A percentile compares a stretch with the other conserved stretches of the same genome.
These are phyloP conservation scores for Lentinula guzmanii DNA, from an alignment of 768 basidiomycete genomes.

Conservation along the genomic window DNA sequence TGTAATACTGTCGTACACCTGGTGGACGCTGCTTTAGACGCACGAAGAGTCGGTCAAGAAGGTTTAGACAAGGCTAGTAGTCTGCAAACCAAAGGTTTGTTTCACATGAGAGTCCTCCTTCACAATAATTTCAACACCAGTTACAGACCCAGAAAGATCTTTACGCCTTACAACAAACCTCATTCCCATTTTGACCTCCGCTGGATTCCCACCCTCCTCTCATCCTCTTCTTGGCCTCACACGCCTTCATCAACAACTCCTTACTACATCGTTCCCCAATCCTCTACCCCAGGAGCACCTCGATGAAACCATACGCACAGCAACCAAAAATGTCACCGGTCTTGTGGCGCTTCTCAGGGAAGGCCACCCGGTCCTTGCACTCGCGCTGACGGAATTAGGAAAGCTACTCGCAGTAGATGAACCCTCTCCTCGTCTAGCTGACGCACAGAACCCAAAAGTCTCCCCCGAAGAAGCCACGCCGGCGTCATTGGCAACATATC, in stretches of 20 bases:
- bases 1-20: conserved; percentile 47
- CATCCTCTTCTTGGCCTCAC: conserved; percentile 75
- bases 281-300: conserved; percentile 41
- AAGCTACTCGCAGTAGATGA: conserved; percentile 81
- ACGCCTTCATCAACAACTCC: conserved; percentile 66
- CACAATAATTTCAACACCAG: not conserved
- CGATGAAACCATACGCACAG: conserved; percentile 57
- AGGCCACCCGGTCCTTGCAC: conserved; percentile 74
- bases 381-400: conserved; percentile 74
- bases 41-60: conserved; percentile 64
- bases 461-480: no score
- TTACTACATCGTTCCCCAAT: conserved; percentile 44
- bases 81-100: conserved; percentile 54
- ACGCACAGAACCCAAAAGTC: conserved; percentile 4
- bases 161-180: conserved; percentile 58
- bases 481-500: conserved; percentile 32
- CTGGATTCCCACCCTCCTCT: conserved; percentile 54
- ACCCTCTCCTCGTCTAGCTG: conserved; percentile 33
- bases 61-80: conserved; percentile 65
- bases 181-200: conserved; percentile 55
- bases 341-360: conserved; percentile 43
- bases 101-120: not conserved
- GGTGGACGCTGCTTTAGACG: conserved; percentile 54
- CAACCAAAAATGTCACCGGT: conserved; percentile 49
- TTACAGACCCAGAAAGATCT: conserved; percentile 52